Evolutionary conservation across 78 protist genomes (phyloP).

Genomic region (Pigoraptor vietnamica): DNA sequence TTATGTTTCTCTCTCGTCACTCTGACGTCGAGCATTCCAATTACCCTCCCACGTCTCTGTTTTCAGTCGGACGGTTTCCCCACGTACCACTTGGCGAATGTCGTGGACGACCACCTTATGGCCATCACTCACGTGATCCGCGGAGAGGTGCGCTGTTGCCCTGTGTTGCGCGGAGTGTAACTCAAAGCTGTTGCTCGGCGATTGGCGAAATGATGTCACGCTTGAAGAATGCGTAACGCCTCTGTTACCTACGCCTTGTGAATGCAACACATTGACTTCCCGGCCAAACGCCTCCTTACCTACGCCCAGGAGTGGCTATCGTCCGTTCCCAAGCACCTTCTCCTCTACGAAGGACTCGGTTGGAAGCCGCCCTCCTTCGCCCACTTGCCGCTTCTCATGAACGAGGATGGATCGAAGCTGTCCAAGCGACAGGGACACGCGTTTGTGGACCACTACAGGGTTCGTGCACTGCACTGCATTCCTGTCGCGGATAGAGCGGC

Average conservation of each 20-base stretch:
- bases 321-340: slow-evolving; percentile 69
- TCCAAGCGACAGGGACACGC: slow-evolving; percentile 71
- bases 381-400: slow-evolving; percentile 73
- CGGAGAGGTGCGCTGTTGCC: slow-evolving; percentile 61
- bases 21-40: not conserved
- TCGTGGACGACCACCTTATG: slow-evolving; percentile 81
- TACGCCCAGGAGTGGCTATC: slow-evolving; percentile 66
- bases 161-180: not conserved
- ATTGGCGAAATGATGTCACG: not conserved
- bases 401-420: slow-evolving; percentile 62
- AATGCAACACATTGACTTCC: too few relatives aligned
- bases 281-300: not conserved
- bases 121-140: slow-evolving; percentile 72
- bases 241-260: not conserved
- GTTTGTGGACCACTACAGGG: slow-evolving; percentile 39
- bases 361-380: slow-evolving; percentile 62
- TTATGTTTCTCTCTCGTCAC: not conserved
- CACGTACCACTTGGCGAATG: slow-evolving; percentile 84
- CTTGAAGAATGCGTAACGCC: not conserved
- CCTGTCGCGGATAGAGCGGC: too few relatives aligned
- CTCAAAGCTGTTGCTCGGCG: not conserved
- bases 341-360: slow-evolving; percentile 65
- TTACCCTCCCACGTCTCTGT: not conserved
- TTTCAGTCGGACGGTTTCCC: slow-evolving; percentile 77
- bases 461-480: not conserved